Conservation (phyloP, 306 rosid genomes). For the Vachellia pachyceras region DNA sequence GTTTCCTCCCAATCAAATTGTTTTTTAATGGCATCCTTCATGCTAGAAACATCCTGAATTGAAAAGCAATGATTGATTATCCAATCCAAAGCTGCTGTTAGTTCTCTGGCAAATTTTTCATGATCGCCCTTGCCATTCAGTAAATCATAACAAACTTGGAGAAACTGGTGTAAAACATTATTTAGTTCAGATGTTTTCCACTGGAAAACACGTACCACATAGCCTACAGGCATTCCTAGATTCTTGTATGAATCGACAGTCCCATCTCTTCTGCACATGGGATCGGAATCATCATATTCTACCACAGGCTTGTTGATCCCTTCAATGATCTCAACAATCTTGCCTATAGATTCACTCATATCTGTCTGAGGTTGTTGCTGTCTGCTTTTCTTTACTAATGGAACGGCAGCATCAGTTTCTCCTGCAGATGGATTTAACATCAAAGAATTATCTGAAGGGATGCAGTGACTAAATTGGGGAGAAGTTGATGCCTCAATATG, state of each 20-base stretch:
- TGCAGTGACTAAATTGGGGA: constrained; percentile 23
- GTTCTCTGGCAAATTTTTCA: constrained; percentile 44
- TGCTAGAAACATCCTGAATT: constrained; percentile 72
- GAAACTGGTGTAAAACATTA: constrained; percentile 50
- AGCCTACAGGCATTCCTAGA: constrained; percentile 54
- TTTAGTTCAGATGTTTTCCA: constrained; percentile 67
- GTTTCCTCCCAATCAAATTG: constrained; percentile 69
- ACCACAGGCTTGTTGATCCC: constrained; percentile 52
- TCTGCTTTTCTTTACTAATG: constrained; percentile 27
- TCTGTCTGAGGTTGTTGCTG: constrained; percentile 35
- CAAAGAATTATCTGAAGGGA: constrained; percentile 33
- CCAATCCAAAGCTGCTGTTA: constrained; percentile 68
- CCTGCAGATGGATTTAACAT: constrained; percentile 33
- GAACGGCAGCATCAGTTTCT: constrained; percentile 26
- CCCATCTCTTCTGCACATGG: constrained; percentile 35
- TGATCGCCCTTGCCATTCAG: constrained; percentile 57
- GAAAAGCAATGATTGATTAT: constrained; percentile 72
- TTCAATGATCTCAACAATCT: constrained; percentile 68
- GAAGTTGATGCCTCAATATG: constrained; percentile 37
- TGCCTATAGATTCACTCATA: constrained; percentile 46
- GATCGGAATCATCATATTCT: constrained; percentile 40
- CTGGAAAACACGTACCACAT: constrained; percentile 65
- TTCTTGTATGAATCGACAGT: constrained; percentile 29
- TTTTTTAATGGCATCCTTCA: constrained; percentile 66
- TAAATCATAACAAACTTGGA: constrained; percentile 56